Percentiles rank a stretch among this genome's conserved stretches.
Conservation (phyloP, 768 basidiomycete genomes). For the Sarcomyxa edulis region DNA sequence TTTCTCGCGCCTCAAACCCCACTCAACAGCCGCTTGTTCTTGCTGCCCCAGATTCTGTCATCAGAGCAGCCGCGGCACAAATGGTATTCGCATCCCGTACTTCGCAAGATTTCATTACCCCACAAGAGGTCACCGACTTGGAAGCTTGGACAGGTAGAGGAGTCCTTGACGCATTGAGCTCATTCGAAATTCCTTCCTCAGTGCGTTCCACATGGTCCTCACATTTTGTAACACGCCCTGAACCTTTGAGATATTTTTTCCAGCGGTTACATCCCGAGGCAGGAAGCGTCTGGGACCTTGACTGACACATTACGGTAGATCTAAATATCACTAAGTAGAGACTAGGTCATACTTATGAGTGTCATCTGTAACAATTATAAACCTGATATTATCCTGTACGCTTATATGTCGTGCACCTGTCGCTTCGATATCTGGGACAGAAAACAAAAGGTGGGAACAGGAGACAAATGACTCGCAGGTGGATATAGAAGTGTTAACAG, state of each 20-base stretch:
- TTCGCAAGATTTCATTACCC: slow-evolving; percentile 71
- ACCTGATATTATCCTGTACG: too few species aligned
- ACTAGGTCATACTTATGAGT: too few species aligned
- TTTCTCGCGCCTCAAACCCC: slow-evolving; percentile 20
- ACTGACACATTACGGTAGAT: too few species aligned
- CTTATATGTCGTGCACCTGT: too few species aligned
- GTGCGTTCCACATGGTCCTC: slow-evolving; percentile 35
- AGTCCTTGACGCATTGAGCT: slow-evolving; percentile 51
- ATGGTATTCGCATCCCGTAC: slow-evolving; percentile 79
- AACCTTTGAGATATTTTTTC: slow-evolving; percentile 6
- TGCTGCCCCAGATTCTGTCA: slow-evolving; percentile 28
- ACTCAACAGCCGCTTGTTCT: slow-evolving; percentile 11
- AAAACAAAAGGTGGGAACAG: too few species aligned
- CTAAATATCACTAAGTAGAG: too few species aligned
- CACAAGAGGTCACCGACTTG: slow-evolving; percentile 50
- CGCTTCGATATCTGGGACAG: too few species aligned
- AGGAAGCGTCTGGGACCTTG: slow-evolving; percentile 53
- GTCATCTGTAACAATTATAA: too few species aligned
- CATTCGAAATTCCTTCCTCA: slow-evolving; percentile 40
- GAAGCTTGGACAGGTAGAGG: slow-evolving; percentile 62
- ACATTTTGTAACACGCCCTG: slow-evolving; percentile 5
- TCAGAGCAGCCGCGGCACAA: slow-evolving; percentile 75
- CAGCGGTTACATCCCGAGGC: slow-evolving; percentile 49
- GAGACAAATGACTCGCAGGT: too few species aligned
- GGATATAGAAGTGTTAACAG: too few species aligned